Evolutionary conservation across 2,329 filamentous ascomycete genomes (phyloP).

Genomic region (Geosmithia putterillii): DNA sequence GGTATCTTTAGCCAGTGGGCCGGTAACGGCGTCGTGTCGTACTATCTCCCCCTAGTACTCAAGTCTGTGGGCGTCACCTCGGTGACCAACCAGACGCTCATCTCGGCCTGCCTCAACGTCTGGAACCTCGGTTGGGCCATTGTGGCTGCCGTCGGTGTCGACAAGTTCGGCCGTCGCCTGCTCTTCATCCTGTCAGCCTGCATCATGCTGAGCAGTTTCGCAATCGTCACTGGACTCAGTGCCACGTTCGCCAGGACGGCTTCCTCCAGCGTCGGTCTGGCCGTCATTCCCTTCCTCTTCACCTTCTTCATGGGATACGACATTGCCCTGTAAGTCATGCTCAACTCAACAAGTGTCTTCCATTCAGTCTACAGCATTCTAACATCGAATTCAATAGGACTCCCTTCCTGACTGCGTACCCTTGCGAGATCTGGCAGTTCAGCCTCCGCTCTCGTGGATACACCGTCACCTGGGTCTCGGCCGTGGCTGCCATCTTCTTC

Average conservation of each 20-base stretch:
- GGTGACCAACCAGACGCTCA: constrained; percentile 9
- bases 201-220: constrained; percentile 4
- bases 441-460: constrained; percentile 10
- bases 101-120: constrained; percentile 24
- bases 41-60: constrained; percentile 23
- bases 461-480: constrained; percentile 7
- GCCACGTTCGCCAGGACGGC: neutral
- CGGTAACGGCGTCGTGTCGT: constrained; percentile 19
- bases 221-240: constrained; percentile 10
- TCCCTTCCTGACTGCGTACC: constrained; percentile 24
- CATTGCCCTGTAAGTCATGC: constrained; percentile 11
- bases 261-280: constrained; percentile 16
- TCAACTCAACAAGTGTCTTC: constrained; percentile 26
- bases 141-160: constrained; percentile 23
- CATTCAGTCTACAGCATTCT: neutral
- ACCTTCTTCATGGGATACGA: constrained; percentile 16
- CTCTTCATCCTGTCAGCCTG: constrained; percentile 11
- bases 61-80: constrained; percentile 21
- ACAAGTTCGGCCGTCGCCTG: constrained; percentile 8
- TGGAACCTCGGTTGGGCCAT: constrained; percentile 29
- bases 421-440: constrained; percentile 10
- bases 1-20: constrained; percentile 15
- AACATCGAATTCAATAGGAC: constrained; percentile 32
- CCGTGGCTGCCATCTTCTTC: constrained; percentile 7
- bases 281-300: constrained; percentile 21